Evolutionary conservation across 2,329 filamentous ascomycete genomes (phyloP).

Genomic region (Colletotrichum sp.): DNA sequence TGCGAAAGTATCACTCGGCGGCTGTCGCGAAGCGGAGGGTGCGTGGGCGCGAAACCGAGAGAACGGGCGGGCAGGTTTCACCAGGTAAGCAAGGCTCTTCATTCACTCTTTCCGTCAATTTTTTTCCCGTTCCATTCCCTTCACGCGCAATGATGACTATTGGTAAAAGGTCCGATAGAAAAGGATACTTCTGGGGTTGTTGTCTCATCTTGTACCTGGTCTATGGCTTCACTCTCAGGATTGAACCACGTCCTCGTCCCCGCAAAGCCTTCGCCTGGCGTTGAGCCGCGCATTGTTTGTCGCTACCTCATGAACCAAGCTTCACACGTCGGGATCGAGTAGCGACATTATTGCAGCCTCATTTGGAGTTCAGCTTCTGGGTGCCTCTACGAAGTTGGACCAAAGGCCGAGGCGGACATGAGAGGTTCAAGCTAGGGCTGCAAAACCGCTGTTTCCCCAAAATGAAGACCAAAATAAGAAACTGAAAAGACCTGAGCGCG

Average conservation of each 20-base stretch:
- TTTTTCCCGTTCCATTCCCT: neutral
- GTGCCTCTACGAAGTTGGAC: slow-evolving; percentile 50
- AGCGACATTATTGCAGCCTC: slow-evolving; percentile 35
- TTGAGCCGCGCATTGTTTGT: neutral
- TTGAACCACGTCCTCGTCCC: slow-evolving; percentile 7
- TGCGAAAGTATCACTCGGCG: neutral
- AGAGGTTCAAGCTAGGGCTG: slow-evolving; percentile 24
- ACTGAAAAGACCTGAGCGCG: slow-evolving; percentile 80
- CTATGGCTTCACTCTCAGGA: slow-evolving; percentile 25
- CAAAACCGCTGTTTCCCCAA: slow-evolving; percentile 56
- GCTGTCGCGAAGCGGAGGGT: slow-evolving; percentile 5
- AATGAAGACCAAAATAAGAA: slow-evolving; percentile 54
- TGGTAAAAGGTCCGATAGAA: slow-evolving; percentile 72
- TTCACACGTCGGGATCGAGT: neutral
- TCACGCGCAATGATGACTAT: slow-evolving; percentile 53
- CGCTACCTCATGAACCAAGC: neutral
- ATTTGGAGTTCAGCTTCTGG: slow-evolving; percentile 58
- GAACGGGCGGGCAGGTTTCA: neutral
- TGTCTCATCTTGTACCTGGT: slow-evolving; percentile 24
- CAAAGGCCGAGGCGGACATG: slow-evolving; percentile 66
- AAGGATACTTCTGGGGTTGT: slow-evolving; percentile 52
- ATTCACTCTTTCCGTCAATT: neutral
- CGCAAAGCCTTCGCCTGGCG: neutral
- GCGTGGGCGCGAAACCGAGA: slow-evolving; percentile 8
- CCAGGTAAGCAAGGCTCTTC: neutral